Base-by-base conservation (phyloP, 371 early-diverging fungal species). In the Syncephalastrum contaminatum region DNA sequence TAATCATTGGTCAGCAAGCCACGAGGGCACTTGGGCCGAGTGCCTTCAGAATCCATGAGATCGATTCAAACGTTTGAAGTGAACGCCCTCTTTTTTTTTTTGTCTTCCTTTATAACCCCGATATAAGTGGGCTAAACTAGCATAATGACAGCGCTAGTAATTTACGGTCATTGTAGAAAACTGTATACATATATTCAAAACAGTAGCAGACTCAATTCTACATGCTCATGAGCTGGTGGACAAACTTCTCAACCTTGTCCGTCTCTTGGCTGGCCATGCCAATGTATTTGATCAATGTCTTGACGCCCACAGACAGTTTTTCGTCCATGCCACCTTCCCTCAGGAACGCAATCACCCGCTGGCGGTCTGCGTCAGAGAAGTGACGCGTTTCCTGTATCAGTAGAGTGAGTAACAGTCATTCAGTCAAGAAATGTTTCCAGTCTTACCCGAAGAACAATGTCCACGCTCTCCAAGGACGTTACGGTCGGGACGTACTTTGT, bases 211-310 rank as follows among this genome's bases (percentile, higher is more conserved):
- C 0, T 1, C 12, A 44, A 50, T 4, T 25, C 43, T 70, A 56
- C 45, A 74, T 43, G 0, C 67, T 56, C 13, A 64, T 44, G 40
- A 86, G 74, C 50, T 82, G 69, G 57, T 73, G 73, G 24, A 85
- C 86, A 69, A 87, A 84, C 53, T 83, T 80, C 1, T 75, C 80
- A 5, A 84, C 73, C 51, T 80, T 83, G 57, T 85, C 81, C n/a
- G 63, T 61, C 53, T 91, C 93, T 69, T 93, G 96, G 25, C 88
- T 63, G 3, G 94, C 92, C 89, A 89, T 93, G 64, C 97, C 97
- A 24, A 89, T 80, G 12, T 92, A 76, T 86, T 90, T 87, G 54
- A 98, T 63, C 48, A 98, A 71, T 62, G 90, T 93, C 79, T 98
- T 98, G 64, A 98, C 80, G 8, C 94, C 92, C 43, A 98, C 85